Evolutionary conservation across 331 rosid species (phyloP).

Genomic region (Quercus tomentella): DNA sequence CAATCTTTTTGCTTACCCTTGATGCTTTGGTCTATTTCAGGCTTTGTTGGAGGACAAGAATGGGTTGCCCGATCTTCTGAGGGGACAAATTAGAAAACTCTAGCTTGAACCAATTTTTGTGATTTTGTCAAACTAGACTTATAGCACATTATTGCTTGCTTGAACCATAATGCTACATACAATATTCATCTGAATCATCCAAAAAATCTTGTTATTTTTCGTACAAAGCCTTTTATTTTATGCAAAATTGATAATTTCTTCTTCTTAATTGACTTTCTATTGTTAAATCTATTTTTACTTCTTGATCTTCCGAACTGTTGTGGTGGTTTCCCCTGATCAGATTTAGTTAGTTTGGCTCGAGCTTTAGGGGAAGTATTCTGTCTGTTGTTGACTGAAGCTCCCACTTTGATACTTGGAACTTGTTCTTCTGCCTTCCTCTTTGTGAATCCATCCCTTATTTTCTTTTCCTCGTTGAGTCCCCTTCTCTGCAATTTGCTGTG

Average conservation of each 20-base stretch:
- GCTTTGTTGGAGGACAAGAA: slow-evolving; percentile 10
- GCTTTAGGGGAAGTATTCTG: slow-evolving; percentile 12
- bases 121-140: slow-evolving; percentile 16
- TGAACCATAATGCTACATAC: slow-evolving; percentile 10
- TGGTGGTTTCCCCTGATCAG: slow-evolving; percentile 22
- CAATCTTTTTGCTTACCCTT: background rate
- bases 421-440: background rate
- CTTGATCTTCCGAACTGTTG: slow-evolving; percentile 22
- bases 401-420: background rate
- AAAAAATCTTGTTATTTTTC: slow-evolving; percentile 14
- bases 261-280: background rate
- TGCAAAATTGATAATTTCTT: slow-evolving; percentile 23
- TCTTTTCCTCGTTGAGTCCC: slow-evolving; percentile 18
- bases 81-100: background rate
- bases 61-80: slow-evolving; percentile 6
- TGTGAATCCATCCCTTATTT: background rate
- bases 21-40: slow-evolving; percentile 24
- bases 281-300: slow-evolving; percentile 1
- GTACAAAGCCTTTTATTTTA: slow-evolving; percentile 15
- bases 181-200: slow-evolving; percentile 17
- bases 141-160: background rate
- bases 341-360: slow-evolving; percentile 1
- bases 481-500: slow-evolving; percentile 4
- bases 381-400: background rate
- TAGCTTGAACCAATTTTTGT: slow-evolving; percentile 17